Percentiles rank a stretch among this genome's conserved stretches.
Evolutionary conservation across 805 yeast genomes (phyloP).

Genomic region (Candida namnaoensis): DNA sequence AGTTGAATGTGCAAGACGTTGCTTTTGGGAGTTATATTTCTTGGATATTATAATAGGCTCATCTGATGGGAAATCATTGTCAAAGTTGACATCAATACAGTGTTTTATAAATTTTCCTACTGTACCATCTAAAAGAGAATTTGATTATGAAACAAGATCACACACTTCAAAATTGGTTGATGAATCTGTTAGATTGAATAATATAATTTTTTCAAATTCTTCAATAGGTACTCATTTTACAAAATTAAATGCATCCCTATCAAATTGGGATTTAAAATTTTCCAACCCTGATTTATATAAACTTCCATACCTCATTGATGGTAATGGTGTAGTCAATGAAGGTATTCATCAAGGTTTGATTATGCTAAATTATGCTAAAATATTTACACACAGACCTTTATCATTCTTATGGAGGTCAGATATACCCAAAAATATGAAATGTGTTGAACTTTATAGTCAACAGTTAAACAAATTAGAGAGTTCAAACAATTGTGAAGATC

Average conservation of each 20-base stretch:
- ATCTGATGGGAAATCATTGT: conserved; percentile 39
- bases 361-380: conserved; percentile 40
- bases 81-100: conserved; percentile 26
- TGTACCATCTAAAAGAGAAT: conserved; percentile 22
- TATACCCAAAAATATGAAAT: conserved; percentile 30
- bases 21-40: conserved; percentile 44
- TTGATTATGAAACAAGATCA: conserved; percentile 40
- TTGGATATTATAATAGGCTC: conserved; percentile 45
- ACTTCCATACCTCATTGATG: conserved; percentile 32
- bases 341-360: conserved; percentile 44
- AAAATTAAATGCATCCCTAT: conserved; percentile 36
- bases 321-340: conserved; percentile 38
- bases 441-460: conserved; percentile 18
- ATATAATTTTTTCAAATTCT: conserved; percentile 30
- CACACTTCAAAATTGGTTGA: conserved; percentile 38
- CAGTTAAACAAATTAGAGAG: conserved; percentile 16
- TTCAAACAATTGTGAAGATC: conserved; percentile 21
- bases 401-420: conserved; percentile 44
- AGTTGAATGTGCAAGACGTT: conserved; percentile 28
- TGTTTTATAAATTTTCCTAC: conserved; percentile 32
- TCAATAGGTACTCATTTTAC: conserved; percentile 27
- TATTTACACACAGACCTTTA: conserved; percentile 46
- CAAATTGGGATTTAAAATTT: conserved; percentile 41
- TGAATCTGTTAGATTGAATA: conserved; percentile 38
- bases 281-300: conserved; percentile 32